A percentile compares a stretch with the other conserved stretches of the same genome.
phyloP scores from a whole-genome alignment of 768 basidiomycete species.

The Kwoniella bestiolae region DNA sequence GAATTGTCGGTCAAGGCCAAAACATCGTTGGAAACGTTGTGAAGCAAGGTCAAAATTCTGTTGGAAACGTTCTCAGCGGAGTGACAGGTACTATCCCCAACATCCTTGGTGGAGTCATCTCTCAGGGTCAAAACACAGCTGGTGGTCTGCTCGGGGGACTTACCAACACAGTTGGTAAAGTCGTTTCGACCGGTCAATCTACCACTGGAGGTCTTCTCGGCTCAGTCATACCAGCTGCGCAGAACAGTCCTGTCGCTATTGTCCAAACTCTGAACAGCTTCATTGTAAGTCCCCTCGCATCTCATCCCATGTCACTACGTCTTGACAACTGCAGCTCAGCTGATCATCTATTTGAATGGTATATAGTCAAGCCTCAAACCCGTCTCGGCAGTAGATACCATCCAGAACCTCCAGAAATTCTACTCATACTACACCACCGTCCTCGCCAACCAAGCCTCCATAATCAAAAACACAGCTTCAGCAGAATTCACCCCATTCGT shows the following conservation, averaged over 20 bases:
- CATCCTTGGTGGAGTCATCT: background rate
- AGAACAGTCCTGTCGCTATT: conserved; percentile 7
- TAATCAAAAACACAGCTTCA: conserved; percentile 14
- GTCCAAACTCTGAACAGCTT: conserved; percentile 16
- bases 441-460: conserved; percentile 3
- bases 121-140: background rate
- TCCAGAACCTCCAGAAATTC: conserved; percentile 10
- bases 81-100: background rate
- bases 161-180: conserved; percentile 1
- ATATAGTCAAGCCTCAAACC: conserved; percentile 10
- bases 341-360: background rate
- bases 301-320: background rate
- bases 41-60: background rate
- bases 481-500: conserved; percentile 17
- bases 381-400: conserved; percentile 3
- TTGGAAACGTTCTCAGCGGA: conserved; percentile 11
- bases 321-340: background rate
- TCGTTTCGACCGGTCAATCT: conserved; percentile 4
- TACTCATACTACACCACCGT: conserved; percentile 1
- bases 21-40: conserved; percentile 6
- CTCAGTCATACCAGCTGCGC: conserved; percentile 1
- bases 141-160: background rate
- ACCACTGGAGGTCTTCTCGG: conserved; percentile 2
- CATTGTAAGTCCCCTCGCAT: conserved; percentile 11
- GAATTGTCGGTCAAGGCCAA: background rate